These are phyloP conservation scores for Leccinum variicolor DNA, from an alignment of 768 basidiomycete species.

Conservation along the genomic window DNA sequence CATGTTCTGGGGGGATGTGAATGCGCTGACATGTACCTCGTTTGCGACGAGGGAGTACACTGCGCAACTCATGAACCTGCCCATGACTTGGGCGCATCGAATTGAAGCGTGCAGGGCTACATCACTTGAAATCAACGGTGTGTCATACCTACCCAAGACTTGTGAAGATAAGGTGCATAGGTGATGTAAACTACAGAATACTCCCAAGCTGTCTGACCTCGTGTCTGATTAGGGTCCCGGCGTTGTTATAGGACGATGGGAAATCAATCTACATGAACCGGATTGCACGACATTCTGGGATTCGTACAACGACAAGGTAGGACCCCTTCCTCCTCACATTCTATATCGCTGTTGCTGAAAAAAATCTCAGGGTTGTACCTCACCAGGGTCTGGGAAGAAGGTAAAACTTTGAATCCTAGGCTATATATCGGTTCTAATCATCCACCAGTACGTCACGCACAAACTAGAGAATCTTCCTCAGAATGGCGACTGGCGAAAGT, in stretches of 20 bases:
- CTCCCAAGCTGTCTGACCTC: background rate
- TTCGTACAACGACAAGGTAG: constrained; percentile 24
- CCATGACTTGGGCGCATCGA: constrained; percentile 13
- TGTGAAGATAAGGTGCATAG: constrained; percentile 22
- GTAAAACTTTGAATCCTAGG: constrained; percentile 1
- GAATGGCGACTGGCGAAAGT: constrained; percentile 28
- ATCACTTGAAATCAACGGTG: constrained; percentile 21
- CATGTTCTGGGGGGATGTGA: constrained; percentile 22
- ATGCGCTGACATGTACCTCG: constrained; percentile 21
- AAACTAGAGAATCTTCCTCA: constrained; percentile 24
- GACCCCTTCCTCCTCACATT: background rate
- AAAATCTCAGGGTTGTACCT: constrained; percentile 20
- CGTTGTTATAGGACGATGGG: constrained; percentile 26
- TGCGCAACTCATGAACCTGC: constrained; percentile 30
- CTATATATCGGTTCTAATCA: background rate
- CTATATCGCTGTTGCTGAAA: background rate
- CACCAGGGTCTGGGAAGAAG: constrained; percentile 20
- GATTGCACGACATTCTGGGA: constrained; percentile 27
- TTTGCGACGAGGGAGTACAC: constrained; percentile 30
- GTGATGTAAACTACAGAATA: background rate
- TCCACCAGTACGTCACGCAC: constrained; percentile 24
- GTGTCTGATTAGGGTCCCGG: constrained; percentile 9
- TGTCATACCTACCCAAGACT: constrained; percentile 10
- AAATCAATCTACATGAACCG: constrained; percentile 24
- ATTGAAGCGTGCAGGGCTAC: constrained; percentile 23